Conservation (phyloP, 331 rosid species). For the Saraca asoca region DNA sequence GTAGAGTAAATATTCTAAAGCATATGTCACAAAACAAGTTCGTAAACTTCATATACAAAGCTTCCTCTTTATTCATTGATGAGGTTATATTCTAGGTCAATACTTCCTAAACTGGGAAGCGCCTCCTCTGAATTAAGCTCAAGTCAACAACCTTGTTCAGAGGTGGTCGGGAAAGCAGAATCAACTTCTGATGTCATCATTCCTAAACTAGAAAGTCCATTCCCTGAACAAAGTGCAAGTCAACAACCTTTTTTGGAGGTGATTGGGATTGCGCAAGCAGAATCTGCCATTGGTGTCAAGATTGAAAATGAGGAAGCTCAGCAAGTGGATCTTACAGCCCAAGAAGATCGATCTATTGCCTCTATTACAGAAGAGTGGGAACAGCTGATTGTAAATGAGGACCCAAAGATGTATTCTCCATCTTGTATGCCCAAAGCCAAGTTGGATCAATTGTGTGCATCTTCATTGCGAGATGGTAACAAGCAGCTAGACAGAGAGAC, state of each 20-base stretch:
- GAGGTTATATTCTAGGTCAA: constrained; percentile 48
- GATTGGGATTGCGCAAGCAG: constrained; percentile 27
- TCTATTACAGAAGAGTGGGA: constrained; percentile 75
- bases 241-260: constrained; percentile 40
- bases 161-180: constrained; percentile 35
- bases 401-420: constrained; percentile 50
- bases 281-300: constrained; percentile 34
- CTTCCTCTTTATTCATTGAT: constrained; percentile 14
- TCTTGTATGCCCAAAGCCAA: constrained; percentile 46
- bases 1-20: constrained; percentile 23
- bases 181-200: constrained; percentile 31
- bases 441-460: constrained; percentile 44
- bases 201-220: constrained; percentile 42
- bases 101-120: constrained; percentile 46
- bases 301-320: constrained; percentile 25
- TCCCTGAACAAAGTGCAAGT: constrained; percentile 43
- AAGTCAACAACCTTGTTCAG: constrained; percentile 38
- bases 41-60: constrained; percentile 27
- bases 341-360: constrained; percentile 50
- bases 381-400: constrained; percentile 63
- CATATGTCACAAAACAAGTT: constrained; percentile 24
- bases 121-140: constrained; percentile 41
- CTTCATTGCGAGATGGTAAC: constrained; percentile 43
- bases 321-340: constrained; percentile 33
- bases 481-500: constrained; percentile 59